Evolutionary conservation across 2,329 filamentous ascomycete species (phyloP).

Genomic region (Coniochaeta sp.): DNA sequence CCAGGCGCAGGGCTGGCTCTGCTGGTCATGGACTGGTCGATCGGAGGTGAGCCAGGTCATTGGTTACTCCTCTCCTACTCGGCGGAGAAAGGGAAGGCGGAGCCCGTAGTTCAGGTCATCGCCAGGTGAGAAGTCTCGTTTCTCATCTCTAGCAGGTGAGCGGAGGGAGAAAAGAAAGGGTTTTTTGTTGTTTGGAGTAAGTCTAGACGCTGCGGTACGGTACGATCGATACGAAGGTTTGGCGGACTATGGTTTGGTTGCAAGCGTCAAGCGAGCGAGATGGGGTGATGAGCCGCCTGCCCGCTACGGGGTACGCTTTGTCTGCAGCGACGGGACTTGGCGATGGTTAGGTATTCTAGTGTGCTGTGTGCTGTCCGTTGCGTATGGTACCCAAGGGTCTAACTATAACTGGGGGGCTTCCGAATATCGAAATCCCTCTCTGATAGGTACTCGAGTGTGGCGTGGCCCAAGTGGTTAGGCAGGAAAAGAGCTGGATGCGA

Average conservation of each 20-base stretch:
- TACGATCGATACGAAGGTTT: background rate
- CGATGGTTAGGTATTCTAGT: background rate
- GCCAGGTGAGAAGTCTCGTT: background rate
- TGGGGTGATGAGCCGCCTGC: background rate
- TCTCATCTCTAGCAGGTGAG: background rate
- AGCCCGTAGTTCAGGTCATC: background rate
- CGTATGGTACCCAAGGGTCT: background rate
- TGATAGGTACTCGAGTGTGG: background rate
- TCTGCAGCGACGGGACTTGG: background rate
- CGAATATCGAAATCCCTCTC: background rate
- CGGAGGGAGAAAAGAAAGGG: background rate
- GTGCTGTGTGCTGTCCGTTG: background rate
- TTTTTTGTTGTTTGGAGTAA: background rate
- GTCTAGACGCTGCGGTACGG: background rate
- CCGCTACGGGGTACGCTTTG: background rate
- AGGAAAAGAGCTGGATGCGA: background rate
- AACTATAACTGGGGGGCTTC: background rate
- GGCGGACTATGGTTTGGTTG: background rate
- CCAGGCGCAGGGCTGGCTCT: constrained; percentile 11
- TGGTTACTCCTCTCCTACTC: background rate
- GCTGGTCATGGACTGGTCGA: constrained; percentile 8
- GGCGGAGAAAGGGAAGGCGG: background rate
- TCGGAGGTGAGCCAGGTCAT: background rate
- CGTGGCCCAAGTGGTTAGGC: background rate
- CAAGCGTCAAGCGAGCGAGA: background rate